Evolutionary conservation across 768 basidiomycete species (phyloP), one percentile per base, ranked within the genome.

Genomic region (Boletus reticuloceps): DNA sequence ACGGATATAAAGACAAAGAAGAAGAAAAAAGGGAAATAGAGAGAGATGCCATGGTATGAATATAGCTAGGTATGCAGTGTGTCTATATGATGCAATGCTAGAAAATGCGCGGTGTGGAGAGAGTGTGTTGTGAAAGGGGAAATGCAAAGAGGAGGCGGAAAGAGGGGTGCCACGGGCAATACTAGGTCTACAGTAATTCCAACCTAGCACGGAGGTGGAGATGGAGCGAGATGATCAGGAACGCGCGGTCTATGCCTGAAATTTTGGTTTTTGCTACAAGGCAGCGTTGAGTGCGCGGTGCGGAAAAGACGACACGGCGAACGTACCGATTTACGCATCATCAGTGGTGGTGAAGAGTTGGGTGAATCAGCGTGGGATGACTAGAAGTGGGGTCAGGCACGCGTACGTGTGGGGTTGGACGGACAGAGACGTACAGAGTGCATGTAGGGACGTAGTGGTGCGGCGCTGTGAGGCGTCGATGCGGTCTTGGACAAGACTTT

Each of bases 401-500:
- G 53, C 14, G 55, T 1, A 14, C 17, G 50, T 4, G 3, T 7
- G 39, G 11, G 53, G 2, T 38, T 9, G 47, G 17, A 4, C 11
- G 47, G 17, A 3, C 11, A 22, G 37, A 1, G 37, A 74, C 74
- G 38, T 61, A 79, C 80, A n/a, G 68, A 71, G 45, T 64, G 69
- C 60, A 65, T 63, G 62, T 74, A 78, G 9, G 67, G 64, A 16
- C 72, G 67, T 9, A 68, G 54, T 20, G 69, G 64, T 0, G 69
- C 65, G 7, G 72, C 70, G 38, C 66, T 67, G 57, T 77, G 75
- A 2, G 75, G 61, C 44, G 64, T 47, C 19, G 71, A 67, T 11
- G 70, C 61, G 20, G 77, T 77, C 79, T 84, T 75, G 25, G 82
- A 82, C 48, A 90, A 73, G 45, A 82, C 84, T 62, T 83, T 83